phyloP scores from a whole-genome alignment of 1,284 basidiomycete genomes.

The Ganoderma meredithae region DNA sequence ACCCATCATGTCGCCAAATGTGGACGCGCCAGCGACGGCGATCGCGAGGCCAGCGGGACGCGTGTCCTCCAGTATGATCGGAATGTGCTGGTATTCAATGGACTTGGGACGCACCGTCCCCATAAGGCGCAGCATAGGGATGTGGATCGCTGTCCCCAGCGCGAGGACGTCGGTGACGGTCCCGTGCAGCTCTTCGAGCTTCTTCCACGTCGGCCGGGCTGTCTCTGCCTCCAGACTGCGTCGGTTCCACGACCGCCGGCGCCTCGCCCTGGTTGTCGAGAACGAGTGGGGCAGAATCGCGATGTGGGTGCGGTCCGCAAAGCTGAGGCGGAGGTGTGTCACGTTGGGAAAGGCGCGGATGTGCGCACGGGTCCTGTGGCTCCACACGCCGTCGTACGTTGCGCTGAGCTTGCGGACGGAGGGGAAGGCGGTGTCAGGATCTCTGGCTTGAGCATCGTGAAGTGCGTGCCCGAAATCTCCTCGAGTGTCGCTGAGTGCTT shows the following conservation, averaged over 20 bases:
- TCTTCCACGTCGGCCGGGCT: not conserved
- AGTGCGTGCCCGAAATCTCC: constrained; percentile 18
- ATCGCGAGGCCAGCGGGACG: not conserved
- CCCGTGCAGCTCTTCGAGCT: constrained; percentile 1
- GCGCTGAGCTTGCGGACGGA: constrained; percentile 16
- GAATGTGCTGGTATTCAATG: not conserved
- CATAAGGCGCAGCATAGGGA: not conserved
- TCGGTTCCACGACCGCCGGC: not conserved
- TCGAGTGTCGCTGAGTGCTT: constrained; percentile 17
- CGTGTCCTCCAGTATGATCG: not conserved
- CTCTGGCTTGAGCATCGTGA: constrained; percentile 9
- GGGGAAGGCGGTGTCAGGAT: constrained; percentile 16
- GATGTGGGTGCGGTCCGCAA: too few species aligned
- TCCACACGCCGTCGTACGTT: not conserved
- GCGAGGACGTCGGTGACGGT: not conserved
- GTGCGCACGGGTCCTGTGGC: constrained; percentile 23
- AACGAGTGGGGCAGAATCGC: too few species aligned
- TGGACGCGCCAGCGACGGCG: not conserved
- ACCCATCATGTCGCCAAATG: not conserved
- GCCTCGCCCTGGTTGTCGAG: not conserved
- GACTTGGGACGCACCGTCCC: not conserved
- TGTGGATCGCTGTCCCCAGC: not conserved
- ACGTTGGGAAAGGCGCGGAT: constrained; percentile 22
- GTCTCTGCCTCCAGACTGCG: not conserved
- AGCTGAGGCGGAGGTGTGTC: constrained; percentile 18